Conservation (phyloP, 2,329 filamentous ascomycete species). For the Pseudocercospora crystallina region DNA sequence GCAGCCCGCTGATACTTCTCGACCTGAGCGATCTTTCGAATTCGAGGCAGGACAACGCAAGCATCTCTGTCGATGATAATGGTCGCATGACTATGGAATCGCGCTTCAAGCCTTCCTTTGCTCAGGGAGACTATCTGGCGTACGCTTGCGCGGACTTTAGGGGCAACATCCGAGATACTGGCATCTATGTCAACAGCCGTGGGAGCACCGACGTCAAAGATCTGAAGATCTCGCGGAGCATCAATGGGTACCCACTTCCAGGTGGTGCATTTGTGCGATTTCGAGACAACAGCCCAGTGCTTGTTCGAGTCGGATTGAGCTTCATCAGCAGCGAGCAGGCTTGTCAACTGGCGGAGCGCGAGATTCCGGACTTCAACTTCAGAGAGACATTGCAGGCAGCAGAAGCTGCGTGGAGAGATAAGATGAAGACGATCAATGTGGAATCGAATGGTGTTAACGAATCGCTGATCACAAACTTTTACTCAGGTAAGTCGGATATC, state of each 20-base stretch:
- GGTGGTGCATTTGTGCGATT: constrained; percentile 46
- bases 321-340: constrained; percentile 63
- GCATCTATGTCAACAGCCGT: constrained; percentile 55
- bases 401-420: constrained; percentile 40
- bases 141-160: constrained; percentile 63
- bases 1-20: constrained; percentile 56
- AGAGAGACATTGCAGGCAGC: constrained; percentile 47
- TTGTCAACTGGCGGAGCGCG: constrained; percentile 57
- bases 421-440: constrained; percentile 41
- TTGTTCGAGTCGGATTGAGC: constrained; percentile 63
- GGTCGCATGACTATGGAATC: constrained; percentile 60
- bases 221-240: constrained; percentile 33
- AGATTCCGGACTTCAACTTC: constrained; percentile 65
- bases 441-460: constrained; percentile 37
- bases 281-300: constrained; percentile 43
- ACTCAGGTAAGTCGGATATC: constrained; percentile 45
- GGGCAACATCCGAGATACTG: constrained; percentile 48
- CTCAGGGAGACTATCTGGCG: constrained; percentile 56
- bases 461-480: constrained; percentile 39
- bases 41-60: constrained; percentile 55
- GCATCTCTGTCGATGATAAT: constrained; percentile 53
- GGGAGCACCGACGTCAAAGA: constrained; percentile 47
- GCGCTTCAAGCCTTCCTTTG: constrained; percentile 61
- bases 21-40: constrained; percentile 60
- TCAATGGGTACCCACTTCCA: constrained; percentile 41